Conservation (phyloP, 2,329 filamentous ascomycete species). For the Fusarium redolens region DNA sequence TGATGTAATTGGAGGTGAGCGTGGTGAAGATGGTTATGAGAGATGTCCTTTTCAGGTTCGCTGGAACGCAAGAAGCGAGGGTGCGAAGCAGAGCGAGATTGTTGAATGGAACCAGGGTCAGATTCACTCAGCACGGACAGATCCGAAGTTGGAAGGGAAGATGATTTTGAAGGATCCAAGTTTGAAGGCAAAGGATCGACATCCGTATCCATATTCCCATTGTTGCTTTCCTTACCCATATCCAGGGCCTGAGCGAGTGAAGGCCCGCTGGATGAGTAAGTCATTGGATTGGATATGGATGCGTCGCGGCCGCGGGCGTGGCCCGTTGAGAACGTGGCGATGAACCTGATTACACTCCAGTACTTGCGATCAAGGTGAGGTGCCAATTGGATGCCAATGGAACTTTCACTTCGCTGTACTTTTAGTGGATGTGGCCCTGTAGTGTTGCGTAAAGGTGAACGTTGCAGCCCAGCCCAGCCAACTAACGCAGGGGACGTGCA, state of each 20-base stretch:
- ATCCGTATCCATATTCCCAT: conserved; percentile 33
- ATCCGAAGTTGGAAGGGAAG: conserved; percentile 35
- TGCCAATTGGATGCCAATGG: conserved; percentile 8
- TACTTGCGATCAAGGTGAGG: background rate
- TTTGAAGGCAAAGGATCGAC: conserved; percentile 40
- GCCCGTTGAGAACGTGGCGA: conserved; percentile 43
- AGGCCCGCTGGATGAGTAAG: conserved; percentile 51
- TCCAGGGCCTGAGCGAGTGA: conserved; percentile 53
- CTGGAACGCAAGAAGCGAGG: conserved; percentile 34
- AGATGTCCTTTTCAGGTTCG: conserved; percentile 7
- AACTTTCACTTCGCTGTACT: conserved; percentile 19
- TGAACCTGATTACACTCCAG: conserved; percentile 10
- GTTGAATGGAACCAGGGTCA: conserved; percentile 33
- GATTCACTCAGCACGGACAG: conserved; percentile 27
- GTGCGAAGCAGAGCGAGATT: conserved; percentile 32
- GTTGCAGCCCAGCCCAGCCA: conserved; percentile 33
- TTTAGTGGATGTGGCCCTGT: conserved; percentile 20
- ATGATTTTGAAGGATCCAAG: conserved; percentile 33
- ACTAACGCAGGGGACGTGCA: conserved; percentile 36
- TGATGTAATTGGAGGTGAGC: conserved; percentile 35
- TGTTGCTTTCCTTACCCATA: conserved; percentile 31
- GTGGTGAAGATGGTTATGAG: conserved; percentile 26
- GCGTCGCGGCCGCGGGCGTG: conserved; percentile 45
- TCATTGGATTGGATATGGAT: conserved; percentile 44
- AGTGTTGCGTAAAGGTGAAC: conserved; percentile 24